phyloP scores from a whole-genome alignment of 2,329 filamentous ascomycete species.

The Shiraia bambusicola region DNA sequence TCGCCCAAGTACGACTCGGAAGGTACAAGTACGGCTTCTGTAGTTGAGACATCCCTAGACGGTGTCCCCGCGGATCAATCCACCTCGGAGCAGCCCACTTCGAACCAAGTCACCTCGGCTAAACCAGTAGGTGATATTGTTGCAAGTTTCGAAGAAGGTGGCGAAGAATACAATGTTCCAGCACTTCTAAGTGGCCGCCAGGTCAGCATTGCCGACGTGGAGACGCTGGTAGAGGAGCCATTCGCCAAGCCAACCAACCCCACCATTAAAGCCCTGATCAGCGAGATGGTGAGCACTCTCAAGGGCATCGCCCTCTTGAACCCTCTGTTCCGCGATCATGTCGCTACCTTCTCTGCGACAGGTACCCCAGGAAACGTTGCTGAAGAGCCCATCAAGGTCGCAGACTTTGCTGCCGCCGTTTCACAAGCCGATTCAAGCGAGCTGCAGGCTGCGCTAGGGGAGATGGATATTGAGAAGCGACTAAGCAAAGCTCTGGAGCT shows the following conservation, averaged over 20 bases:
- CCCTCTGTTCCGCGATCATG: constrained; percentile 92
- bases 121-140: constrained; percentile 79
- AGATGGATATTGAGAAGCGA: constrained; percentile 87
- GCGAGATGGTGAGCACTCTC: constrained; percentile 98
- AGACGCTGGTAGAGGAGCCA: constrained; percentile 86
- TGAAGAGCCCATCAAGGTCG: constrained; percentile 90
- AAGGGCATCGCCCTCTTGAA: constrained; percentile 95
- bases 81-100: too few relatives aligned
- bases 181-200: constrained; percentile 88
- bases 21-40: constrained; percentile 30
- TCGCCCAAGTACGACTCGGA: constrained; percentile 57
- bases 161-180: constrained; percentile 79
- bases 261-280: constrained; percentile 86
- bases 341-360: constrained; percentile 79
- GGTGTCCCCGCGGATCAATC: constrained; percentile 55
- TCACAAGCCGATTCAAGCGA: constrained; percentile 83
- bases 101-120: too few relatives aligned
- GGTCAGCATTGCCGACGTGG: constrained; percentile 92
- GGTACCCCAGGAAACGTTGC: constrained; percentile 93
- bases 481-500: constrained; percentile 89
- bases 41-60: constrained; percentile 44
- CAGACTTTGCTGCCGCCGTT: constrained; percentile 95
- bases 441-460: constrained; percentile 86
- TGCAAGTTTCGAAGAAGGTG: constrained; percentile 89
- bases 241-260: constrained; percentile 88